phyloP scores from a whole-genome alignment of 1,139 yeast species.

The Geotrichum histeridarum region DNA sequence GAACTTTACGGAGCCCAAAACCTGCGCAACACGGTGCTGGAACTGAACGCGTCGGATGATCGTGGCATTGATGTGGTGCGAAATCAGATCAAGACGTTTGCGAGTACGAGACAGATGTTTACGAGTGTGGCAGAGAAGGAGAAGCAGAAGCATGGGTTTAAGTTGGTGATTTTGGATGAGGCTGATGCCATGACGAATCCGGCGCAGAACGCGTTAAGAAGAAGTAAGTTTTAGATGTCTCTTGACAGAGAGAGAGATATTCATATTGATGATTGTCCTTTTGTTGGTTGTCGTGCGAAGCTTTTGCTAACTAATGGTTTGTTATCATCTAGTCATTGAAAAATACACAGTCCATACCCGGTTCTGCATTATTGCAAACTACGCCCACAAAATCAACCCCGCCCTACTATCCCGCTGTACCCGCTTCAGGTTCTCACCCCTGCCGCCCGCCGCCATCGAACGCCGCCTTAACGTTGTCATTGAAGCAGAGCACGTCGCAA shows the following conservation, averaged over 20 bases:
- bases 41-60: slow-evolving; percentile 82
- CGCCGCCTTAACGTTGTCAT: slow-evolving; percentile 65
- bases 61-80: slow-evolving; percentile 84
- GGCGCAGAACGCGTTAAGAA: slow-evolving; percentile 90
- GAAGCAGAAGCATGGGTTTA: slow-evolving; percentile 43
- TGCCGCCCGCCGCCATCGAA: slow-evolving; percentile 60
- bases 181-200: slow-evolving; percentile 98
- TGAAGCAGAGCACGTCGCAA: slow-evolving; percentile 56
- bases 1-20: slow-evolving; percentile 79
- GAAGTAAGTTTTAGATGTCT: slow-evolving; percentile 47
- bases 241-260: neutral
- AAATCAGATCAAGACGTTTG: slow-evolving; percentile 78
- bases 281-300: too few relatives aligned
- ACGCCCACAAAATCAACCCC: slow-evolving; percentile 91
- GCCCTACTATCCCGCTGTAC: slow-evolving; percentile 94
- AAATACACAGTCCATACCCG: slow-evolving; percentile 92
- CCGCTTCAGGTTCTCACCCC: slow-evolving; percentile 85
- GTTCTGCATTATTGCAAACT: slow-evolving; percentile 93
- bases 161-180: slow-evolving; percentile 87
- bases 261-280: neutral
- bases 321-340: slow-evolving; percentile 53
- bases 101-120: slow-evolving; percentile 89
- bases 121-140: slow-evolving; percentile 4
- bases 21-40: slow-evolving; percentile 83
- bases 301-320: neutral